Evolutionary conservation across 164 flowering plant genomes (phyloP), one percentile per base, ranked within the genome.

Genomic region (Liriodendron chinense): DNA sequence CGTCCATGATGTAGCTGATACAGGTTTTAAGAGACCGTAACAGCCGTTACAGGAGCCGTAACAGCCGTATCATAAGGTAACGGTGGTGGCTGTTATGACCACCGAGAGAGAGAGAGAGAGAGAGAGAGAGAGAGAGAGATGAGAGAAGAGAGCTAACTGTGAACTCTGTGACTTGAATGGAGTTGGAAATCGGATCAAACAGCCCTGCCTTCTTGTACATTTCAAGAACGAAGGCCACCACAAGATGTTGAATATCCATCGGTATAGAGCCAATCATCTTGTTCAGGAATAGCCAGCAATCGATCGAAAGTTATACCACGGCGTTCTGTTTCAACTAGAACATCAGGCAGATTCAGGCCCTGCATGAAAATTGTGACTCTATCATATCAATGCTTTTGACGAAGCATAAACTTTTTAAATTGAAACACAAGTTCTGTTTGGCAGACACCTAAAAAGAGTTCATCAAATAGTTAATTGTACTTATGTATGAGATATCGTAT

Each of bases 211-310:
- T 87, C 85, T 96, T 96, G 79, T 96, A 96, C 90, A 96, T 85
- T 78, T 89, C 93, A 50, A 96, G 96, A 76, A 94, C 78, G 76
- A 90, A 94, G 72, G 92, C 99, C 78, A 96, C n/a, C 80, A 81
- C 99, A 96, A 47, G 98, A 96, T 10, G 97, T 84, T 48, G 99
- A 94, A 78, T 86, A 87, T 78, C 99, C 99, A 80, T 96, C 98
- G 74, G 78, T 81, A 68, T 94, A 96, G 23, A 87, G 50, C 99
- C 99, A 96, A 80, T 91, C 84, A 81, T 96, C 99, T 74, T 87
- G 91, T 72, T 96, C 99, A 34, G 99, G 99, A 83, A 94, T 79
- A 21, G 93, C 79, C 85, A 96, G 81, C 85, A 96, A 78, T 79
- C 86, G 78, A 70, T 83, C 98, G 71, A 96, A 96, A 66, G 98